Conservation (phyloP, 2,329 filamentous ascomycete genomes). For the Xylaria sp. region DNA sequence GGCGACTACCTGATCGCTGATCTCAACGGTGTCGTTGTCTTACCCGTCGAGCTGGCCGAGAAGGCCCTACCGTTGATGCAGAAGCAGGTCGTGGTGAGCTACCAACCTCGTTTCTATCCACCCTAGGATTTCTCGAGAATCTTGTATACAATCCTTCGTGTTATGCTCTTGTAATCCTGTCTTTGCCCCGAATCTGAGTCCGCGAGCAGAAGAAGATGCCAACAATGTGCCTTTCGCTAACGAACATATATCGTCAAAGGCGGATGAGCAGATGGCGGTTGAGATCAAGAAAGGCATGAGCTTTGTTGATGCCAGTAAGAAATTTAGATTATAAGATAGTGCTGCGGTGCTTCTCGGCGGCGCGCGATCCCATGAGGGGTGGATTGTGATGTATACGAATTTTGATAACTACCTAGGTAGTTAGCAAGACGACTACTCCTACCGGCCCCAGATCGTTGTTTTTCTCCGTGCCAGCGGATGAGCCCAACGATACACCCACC, state of each 20-base stretch:
- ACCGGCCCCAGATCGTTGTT: no score
- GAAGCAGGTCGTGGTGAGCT: slow-evolving; percentile 44
- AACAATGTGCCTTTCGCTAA: neutral
- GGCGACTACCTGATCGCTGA: slow-evolving; percentile 54
- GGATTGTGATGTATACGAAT: no score
- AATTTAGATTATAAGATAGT: slow-evolving; percentile 41
- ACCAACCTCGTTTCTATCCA: neutral
- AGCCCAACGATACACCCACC: no score
- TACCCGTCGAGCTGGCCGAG: slow-evolving; percentile 48
- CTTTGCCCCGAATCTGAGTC: neutral
- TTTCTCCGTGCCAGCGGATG: no score
- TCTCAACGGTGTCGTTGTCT: slow-evolving; percentile 52
- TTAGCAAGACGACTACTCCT: no score
- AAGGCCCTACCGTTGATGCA: slow-evolving; percentile 48
- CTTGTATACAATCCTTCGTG: no score
- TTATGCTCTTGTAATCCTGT: no score
- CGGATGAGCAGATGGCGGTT: slow-evolving; percentile 50
- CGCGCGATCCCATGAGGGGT: no score
- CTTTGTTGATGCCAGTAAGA: slow-evolving; percentile 51
- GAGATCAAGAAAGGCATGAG: slow-evolving; percentile 50
- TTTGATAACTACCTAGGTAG: no score
- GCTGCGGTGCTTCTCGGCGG: neutral
- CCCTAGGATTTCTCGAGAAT: no score
- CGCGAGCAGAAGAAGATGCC: neutral
- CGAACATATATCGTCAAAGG: slow-evolving; percentile 25